Percentiles rank a stretch among this genome's conserved stretches.
These are phyloP conservation scores for Adansonia rubrostipa DNA, from an alignment of 441 rosid genomes.

Conservation along the genomic window DNA sequence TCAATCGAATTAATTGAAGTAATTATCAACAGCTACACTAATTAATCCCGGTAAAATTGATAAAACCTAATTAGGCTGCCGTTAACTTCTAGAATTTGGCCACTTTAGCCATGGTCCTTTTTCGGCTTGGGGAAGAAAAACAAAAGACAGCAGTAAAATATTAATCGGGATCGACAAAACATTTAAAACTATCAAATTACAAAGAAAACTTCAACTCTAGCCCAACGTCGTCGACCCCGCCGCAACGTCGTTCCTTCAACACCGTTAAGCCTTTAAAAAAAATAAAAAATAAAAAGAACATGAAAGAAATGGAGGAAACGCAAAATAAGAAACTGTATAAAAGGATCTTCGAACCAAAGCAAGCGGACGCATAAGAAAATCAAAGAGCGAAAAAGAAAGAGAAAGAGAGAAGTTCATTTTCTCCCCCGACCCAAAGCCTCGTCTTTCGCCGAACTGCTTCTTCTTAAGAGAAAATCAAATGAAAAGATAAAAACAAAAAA, in stretches of 20 bases:
- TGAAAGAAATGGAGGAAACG: conserved; percentile 13
- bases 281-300: not conserved
- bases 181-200: not conserved
- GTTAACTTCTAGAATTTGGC: not conserved
- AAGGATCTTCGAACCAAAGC: conserved; percentile 31
- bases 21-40: too few relatives aligned
- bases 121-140: not conserved
- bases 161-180: too few relatives aligned
- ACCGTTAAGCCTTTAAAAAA: conserved; percentile 33
- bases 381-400: conserved; percentile 12
- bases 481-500: not conserved
- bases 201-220: not conserved
- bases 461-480: not conserved
- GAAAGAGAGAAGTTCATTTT: conserved; percentile 22
- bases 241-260: conserved; percentile 42
- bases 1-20: too few relatives aligned
- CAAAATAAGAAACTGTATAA: conserved; percentile 30
- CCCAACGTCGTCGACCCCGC: not conserved
- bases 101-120: not conserved
- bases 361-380: conserved; percentile 25
- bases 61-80: not conserved
- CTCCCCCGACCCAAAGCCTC: conserved; percentile 27
- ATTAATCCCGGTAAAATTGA: too few relatives aligned
- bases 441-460: conserved; percentile 31
- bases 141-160: not conserved